Base-by-base conservation (phyloP, 176 grass and related monocot species). In the Oryza australiensis region DNA sequence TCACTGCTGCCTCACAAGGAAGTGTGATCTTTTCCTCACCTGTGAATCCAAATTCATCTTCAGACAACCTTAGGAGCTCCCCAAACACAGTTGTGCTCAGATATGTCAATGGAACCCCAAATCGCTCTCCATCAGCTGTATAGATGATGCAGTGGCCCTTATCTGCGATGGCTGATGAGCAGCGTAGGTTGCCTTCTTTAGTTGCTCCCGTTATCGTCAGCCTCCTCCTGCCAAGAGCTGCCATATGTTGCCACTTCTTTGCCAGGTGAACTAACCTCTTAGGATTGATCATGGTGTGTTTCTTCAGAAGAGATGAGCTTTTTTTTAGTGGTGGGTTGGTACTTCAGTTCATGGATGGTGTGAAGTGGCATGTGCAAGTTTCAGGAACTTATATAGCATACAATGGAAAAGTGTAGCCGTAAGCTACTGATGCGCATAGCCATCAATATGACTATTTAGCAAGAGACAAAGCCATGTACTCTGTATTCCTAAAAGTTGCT, bases 31-130 rank as follows among this genome's bases (percentile, higher is more conserved):
- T 83, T 7, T 87, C 38, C 76, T 89, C 79, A 33, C 70, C 72
- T 1, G 86, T 64, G 38, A 90, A 93, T 24, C 90, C 84, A 16
- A 92, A 89, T 66, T 89, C 84, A 3, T 93, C 88, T 70, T 87
- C 85, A 0, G 91, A 82, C 82, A 93, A 85, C 65, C 74, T 75
- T 28, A 90, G 75, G 73, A 93, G 85, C 64, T 90, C 77, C 22
- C 43, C 77, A 38, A 93, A 90, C 64, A 93, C 67, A 4, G 41
- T 33, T 12, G 73, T 88, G 8, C 76, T 46, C 40, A 93, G 91
- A 57, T 87, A 93, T 5, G 37, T 11, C 33, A 93, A 79, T 8
- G 87, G 91, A 43, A 90, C 81, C 43, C 82, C 82, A 51, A 93
- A 91, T 70, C 89, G 26, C 85, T 87, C 86, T 72, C 81, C 70